Conservation (phyloP, 306 rosid species). For the Quercus aquifolioides region DNA sequence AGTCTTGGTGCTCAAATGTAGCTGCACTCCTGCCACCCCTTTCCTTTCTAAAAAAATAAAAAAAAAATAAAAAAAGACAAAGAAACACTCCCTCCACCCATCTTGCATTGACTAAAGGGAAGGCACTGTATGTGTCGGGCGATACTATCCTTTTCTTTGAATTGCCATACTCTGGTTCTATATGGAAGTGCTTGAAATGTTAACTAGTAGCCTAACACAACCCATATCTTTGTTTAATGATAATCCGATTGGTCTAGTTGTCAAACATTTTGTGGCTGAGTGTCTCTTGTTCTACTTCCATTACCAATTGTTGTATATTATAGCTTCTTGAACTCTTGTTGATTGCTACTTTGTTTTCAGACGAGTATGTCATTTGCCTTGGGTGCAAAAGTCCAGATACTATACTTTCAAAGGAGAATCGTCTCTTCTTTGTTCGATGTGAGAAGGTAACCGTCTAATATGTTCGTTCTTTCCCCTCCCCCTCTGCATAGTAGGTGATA, state of each 20-base stretch:
- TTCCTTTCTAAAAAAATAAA: too few species aligned
- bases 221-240: not conserved
- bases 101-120: not conserved
- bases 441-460: constrained; percentile 59
- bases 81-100: too few species aligned
- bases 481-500: not conserved
- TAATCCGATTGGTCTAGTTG: not conserved
- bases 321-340: not conserved
- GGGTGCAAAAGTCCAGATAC: constrained; percentile 99
- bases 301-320: not conserved
- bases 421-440: constrained; percentile 92
- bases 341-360: constrained; percentile 32
- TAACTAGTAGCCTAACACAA: too few species aligned
- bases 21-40: too few species aligned
- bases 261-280: not conserved
- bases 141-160: not conserved
- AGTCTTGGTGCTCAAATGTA: too few species aligned
- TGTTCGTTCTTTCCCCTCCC: not conserved
- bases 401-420: constrained; percentile 90
- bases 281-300: not conserved
- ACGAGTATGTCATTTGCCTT: constrained; percentile 84
- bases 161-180: too few species aligned
- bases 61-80: too few species aligned
- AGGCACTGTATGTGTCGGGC: not conserved
- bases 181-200: not conserved